These are phyloP conservation scores for Globisporangium yorkense DNA, from an alignment of 352 stramenopile genomes.

Conservation along the genomic window DNA sequence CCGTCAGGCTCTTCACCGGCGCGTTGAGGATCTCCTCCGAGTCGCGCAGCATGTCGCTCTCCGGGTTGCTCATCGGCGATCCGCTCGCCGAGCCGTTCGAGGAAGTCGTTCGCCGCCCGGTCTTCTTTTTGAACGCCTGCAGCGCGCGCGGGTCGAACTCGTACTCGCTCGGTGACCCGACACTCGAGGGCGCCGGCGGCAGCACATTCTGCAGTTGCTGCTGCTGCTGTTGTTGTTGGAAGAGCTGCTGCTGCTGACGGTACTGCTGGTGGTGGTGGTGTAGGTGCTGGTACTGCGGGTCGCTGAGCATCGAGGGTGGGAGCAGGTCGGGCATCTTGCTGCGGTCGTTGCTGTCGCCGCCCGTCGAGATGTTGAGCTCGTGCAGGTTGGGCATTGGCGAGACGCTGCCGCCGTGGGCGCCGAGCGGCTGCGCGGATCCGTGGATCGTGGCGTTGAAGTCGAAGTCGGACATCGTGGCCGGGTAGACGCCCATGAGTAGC, in stretches of 20 bases:
- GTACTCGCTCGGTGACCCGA: conserved; percentile 6
- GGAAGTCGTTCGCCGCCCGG: conserved; percentile 9
- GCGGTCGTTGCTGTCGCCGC: conserved; percentile 11
- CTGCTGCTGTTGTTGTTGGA: conserved; percentile 16
- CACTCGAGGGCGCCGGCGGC: conserved; percentile 2
- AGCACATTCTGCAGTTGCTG: conserved; percentile 18
- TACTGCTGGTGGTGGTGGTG: conserved; percentile 17
- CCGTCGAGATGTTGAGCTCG: conserved; percentile 16
- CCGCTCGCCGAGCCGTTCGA: conserved; percentile 26
- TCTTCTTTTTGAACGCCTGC: conserved; percentile 14
- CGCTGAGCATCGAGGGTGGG: conserved; percentile 19
- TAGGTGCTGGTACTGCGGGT: conserved; percentile 19
- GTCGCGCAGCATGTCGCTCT: conserved; percentile 36
- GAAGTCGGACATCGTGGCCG: conserved; percentile 48
- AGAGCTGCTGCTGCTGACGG: conserved; percentile 22
- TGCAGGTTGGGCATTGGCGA: conserved; percentile 9
- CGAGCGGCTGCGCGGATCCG: conserved; percentile 10
- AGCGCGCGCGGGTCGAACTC: conserved; percentile 17
- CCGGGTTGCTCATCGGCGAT: conserved; percentile 39
- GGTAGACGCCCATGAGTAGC: conserved; percentile 57
- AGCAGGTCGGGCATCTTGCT: conserved; percentile 26
- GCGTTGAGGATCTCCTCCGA: conserved; percentile 78
- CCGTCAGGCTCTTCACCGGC: conserved; percentile 73
- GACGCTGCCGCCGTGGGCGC: not conserved
- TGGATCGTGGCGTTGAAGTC: conserved; percentile 59